A percentile compares a stretch with the other conserved stretches of the same genome.
phyloP scores from a whole-genome alignment of 495 filamentous ascomycete species.

The Terfezia boudieri region DNA sequence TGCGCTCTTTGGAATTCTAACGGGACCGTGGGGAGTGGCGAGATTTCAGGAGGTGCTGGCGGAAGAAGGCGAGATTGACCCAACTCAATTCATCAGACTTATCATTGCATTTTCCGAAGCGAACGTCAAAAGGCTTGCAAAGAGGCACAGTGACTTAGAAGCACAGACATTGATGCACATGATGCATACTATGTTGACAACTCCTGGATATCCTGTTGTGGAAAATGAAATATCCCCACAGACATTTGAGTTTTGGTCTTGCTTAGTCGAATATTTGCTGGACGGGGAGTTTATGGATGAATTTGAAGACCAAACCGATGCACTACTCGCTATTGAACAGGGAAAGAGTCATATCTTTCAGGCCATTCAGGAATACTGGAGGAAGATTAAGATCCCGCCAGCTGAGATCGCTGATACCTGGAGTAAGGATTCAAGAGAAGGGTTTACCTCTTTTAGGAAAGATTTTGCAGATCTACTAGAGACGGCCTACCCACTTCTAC shows the following conservation, averaged over 20 bases:
- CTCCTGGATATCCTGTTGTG: slow-evolving; percentile 47
- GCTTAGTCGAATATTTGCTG: slow-evolving; percentile 36
- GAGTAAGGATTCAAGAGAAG: slow-evolving; percentile 46
- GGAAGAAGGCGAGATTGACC: slow-evolving; percentile 36
- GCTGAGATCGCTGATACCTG: slow-evolving; percentile 28
- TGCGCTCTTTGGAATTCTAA: slow-evolving; percentile 32
- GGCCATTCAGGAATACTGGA: slow-evolving; percentile 36
- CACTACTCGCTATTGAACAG: slow-evolving; percentile 31
- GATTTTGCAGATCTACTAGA: slow-evolving; percentile 67
- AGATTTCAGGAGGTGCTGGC: slow-evolving; percentile 31
- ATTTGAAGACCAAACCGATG: slow-evolving; percentile 11
- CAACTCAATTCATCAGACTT: slow-evolving; percentile 43
- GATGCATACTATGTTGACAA: slow-evolving; percentile 40
- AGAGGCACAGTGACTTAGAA: slow-evolving; percentile 15
- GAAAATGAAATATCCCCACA: slow-evolving; percentile 58
- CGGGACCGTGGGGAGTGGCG: slow-evolving; percentile 30
- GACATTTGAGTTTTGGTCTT: slow-evolving; percentile 69
- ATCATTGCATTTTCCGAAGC: slow-evolving; percentile 47
- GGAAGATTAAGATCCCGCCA: slow-evolving; percentile 39
- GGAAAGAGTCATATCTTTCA: slow-evolving; percentile 24
- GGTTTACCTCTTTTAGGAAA: slow-evolving; percentile 55
- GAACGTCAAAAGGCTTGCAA: slow-evolving; percentile 28
- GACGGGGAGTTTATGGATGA: slow-evolving; percentile 16
- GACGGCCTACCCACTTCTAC: slow-evolving; percentile 47
- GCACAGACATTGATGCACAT: slow-evolving; percentile 24